These are phyloP conservation scores for Hypoxylon subgilvum DNA, from an alignment of 495 filamentous ascomycete genomes.

Conservation along the genomic window DNA sequence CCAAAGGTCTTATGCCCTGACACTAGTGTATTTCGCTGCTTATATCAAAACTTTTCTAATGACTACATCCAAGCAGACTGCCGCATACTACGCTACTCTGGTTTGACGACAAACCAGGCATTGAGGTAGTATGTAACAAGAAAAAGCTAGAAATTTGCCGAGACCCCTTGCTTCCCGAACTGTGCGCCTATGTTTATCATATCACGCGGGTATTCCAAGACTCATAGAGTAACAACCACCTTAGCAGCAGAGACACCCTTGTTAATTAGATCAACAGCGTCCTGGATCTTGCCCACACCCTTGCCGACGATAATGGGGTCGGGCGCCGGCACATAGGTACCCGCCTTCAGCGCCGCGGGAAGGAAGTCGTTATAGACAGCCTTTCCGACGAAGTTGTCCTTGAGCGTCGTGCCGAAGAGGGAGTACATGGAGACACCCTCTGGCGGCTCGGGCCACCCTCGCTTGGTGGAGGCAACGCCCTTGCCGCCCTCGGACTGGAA, in stretches of 20 bases:
- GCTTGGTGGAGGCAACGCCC: slow-evolving; percentile 31
- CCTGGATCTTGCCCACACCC: slow-evolving; percentile 30
- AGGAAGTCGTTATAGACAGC: slow-evolving; percentile 38
- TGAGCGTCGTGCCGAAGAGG: slow-evolving; percentile 21
- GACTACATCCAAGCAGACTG: neutral
- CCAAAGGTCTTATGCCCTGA: too few species aligned
- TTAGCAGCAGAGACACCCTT: slow-evolving; percentile 53
- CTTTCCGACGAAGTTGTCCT: slow-evolving; percentile 43
- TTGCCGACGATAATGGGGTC: slow-evolving; percentile 24
- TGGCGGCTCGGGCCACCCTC: slow-evolving; percentile 27
- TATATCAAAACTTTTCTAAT: slow-evolving; percentile 1
- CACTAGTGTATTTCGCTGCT: neutral
- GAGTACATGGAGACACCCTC: slow-evolving; percentile 25
- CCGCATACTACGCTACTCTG: neutral
- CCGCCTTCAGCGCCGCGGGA: slow-evolving; percentile 15
- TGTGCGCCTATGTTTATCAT: neutral
- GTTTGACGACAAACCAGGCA: neutral
- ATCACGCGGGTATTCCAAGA: slow-evolving; percentile 5
- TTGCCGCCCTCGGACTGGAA: slow-evolving; percentile 19
- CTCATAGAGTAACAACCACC: slow-evolving; percentile 44
- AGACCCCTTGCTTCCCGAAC: neutral
- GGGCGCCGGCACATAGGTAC: slow-evolving; percentile 22
- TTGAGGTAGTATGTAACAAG: slow-evolving; percentile 4
- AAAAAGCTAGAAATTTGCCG: slow-evolving; percentile 1
- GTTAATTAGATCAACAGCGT: slow-evolving; percentile 30